phyloP scores from a whole-genome alignment of 2,329 filamentous ascomycete species.

The Diaporthe amygdali region DNA sequence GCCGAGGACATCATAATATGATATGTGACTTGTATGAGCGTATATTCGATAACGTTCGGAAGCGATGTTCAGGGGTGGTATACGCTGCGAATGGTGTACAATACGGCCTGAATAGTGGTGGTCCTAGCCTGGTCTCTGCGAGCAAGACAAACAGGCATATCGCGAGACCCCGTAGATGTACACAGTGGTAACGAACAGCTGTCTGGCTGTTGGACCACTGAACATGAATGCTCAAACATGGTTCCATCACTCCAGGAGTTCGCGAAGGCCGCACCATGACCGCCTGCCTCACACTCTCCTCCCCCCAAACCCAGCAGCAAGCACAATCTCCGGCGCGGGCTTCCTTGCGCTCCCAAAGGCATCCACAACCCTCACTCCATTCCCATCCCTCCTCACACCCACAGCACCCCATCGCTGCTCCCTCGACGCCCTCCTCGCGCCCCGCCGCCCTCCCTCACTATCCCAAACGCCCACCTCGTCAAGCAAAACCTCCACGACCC shows the following conservation, averaged over 20 bases:
- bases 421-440: conserved; percentile 40
- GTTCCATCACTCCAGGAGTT: background rate
- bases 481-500: conserved; percentile 56
- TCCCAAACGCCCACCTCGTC: conserved; percentile 56
- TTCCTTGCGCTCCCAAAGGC: conserved; percentile 36
- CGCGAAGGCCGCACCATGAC: background rate
- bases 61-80: background rate
- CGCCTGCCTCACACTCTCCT: background rate
- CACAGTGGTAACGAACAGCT: background rate
- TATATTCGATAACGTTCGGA: background rate
- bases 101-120: background rate
- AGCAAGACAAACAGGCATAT: background rate
- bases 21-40: background rate
- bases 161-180: background rate
- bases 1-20: background rate
- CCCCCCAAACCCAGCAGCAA: conserved; percentile 23
- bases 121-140: background rate
- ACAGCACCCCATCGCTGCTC: conserved; percentile 62
- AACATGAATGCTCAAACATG: background rate
- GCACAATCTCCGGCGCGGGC: conserved; percentile 1
- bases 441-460: conserved; percentile 24
- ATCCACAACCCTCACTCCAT: conserved; percentile 43
- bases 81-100: background rate
- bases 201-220: background rate
- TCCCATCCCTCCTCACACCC: conserved; percentile 38